Evolutionary conservation across 257 asterid genomes (phyloP).

Genomic region (Hygrophila difformis): DNA sequence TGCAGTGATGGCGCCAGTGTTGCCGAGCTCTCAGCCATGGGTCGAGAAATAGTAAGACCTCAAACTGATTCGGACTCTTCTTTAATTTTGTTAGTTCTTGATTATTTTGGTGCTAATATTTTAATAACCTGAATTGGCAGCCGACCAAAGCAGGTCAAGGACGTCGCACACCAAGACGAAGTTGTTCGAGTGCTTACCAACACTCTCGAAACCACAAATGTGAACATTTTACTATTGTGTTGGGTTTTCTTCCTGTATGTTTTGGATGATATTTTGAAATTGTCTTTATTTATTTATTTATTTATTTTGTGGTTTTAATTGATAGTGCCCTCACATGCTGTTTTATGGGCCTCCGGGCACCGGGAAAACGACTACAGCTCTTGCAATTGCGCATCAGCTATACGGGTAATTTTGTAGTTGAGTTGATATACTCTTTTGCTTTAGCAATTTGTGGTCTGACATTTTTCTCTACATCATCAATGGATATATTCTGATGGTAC

Average conservation of each 20-base stretch:
- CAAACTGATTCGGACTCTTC: neutral
- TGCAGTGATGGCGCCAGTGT: slow-evolving; percentile 75
- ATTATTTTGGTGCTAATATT: neutral
- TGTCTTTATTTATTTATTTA: neutral
- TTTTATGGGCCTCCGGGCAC: slow-evolving; percentile 99
- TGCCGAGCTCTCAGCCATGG: slow-evolving; percentile 96
- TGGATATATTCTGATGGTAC: neutral
- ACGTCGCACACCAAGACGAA: slow-evolving; percentile 96
- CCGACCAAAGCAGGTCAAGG: slow-evolving; percentile 95
- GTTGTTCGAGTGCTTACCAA: slow-evolving; percentile 95
- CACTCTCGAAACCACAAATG: slow-evolving; percentile 90
- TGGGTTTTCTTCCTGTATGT: neutral
- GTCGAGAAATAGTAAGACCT: slow-evolving; percentile 81
- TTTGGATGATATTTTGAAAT: neutral
- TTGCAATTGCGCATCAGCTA: slow-evolving; percentile 93
- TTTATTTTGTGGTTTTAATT: slow-evolving; percentile 6
- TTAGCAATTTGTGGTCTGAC: neutral
- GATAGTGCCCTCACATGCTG: slow-evolving; percentile 89
- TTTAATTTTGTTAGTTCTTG: neutral
- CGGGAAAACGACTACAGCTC: slow-evolving; percentile 93
- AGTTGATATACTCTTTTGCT: neutral
- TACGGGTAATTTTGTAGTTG: slow-evolving; percentile 46
- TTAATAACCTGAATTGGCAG: slow-evolving; percentile 29
- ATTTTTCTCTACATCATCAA: neutral
- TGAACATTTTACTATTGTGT: slow-evolving; percentile 19